Evolutionary conservation across 1,284 basidiomycete genomes (phyloP).

Genomic region (Austroboletus niveus): DNA sequence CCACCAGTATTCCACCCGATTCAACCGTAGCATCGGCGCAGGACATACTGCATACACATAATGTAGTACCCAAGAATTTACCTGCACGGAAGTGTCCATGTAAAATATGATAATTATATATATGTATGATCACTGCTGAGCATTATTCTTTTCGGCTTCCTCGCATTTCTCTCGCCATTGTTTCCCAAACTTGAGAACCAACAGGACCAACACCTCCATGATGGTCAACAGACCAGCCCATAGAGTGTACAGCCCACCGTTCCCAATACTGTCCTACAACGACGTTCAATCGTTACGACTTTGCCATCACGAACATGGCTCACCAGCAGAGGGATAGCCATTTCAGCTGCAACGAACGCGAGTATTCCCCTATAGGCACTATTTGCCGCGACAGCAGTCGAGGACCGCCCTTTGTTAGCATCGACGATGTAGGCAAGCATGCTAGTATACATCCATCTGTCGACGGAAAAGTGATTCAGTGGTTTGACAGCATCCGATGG

Average conservation of each 20-base stretch:
- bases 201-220: slow-evolving; percentile 47
- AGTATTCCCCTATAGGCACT: slow-evolving; percentile 66
- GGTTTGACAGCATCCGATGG: background rate
- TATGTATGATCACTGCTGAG: too few species aligned
- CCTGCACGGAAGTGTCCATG: slow-evolving; percentile 9
- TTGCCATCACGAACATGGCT: background rate
- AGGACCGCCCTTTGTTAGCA: slow-evolving; percentile 72
- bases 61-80: slow-evolving; percentile 8
- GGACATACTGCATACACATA: too few species aligned
- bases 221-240: slow-evolving; percentile 63
- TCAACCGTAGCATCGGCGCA: too few species aligned
- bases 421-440: slow-evolving; percentile 78
- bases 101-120: background rate
- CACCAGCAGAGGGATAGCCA: slow-evolving; percentile 69
- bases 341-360: slow-evolving; percentile 71
- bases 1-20: too few species aligned
- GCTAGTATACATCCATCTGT: slow-evolving; percentile 66
- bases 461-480: slow-evolving; percentile 1
- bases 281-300: background rate
- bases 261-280: slow-evolving; percentile 49
- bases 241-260: slow-evolving; percentile 75
- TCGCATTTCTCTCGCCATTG: slow-evolving; percentile 44
- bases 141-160: slow-evolving; percentile 25
- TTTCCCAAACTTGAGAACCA: slow-evolving; percentile 48
- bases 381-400: slow-evolving; percentile 70